Base-by-base conservation (phyloP, 2,329 filamentous ascomycete genomes). In the Aspergillus fijiensis region DNA sequence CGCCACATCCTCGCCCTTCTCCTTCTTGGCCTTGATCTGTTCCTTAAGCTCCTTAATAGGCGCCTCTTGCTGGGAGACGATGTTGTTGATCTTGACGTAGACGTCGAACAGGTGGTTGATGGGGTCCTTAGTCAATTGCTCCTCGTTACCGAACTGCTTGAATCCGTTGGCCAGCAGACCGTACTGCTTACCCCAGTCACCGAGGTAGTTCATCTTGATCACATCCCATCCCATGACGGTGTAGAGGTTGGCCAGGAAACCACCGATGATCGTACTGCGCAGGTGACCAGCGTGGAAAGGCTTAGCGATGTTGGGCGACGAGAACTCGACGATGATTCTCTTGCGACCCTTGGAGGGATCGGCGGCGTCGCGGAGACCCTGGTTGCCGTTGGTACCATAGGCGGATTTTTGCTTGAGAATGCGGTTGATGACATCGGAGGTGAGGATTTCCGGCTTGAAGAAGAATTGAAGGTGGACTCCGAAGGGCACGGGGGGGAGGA, bases 111-210 rank as follows among this genome's bases (percentile, higher is more conserved):
- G 75, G 70, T 88, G 86, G 68, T 85, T 85, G 67, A 88, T 87
- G 1, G 86, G 85, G 69, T 88, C 85, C 67, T 81, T 81, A 55
- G 80, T 73, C 39, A 88, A 76, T 66, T 83, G 81, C 64, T 86
- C 84, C 72, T 88, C 85, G 60, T 78, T 82, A 51, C 86, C 86
- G 63, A 84, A 88, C 64, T 81, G 79, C 67, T 86, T 82, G 70
- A 85, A 89, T 1, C 86, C 86, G 59, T 87, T 82, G 10, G 84
- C 85, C 54, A 87, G 75, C 35, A 89, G 79, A 67, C 86, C 86
- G 62, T 87, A 88, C 72, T 88, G 86, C 78, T 87, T 88, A 55
- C 86, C 86, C 86, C 86, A 89, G 69, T 89, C 86, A 62, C 86
- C 86, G 4, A 88, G 80, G 72, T 88, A 88, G 76, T 89, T 88